These are phyloP conservation scores for Gynostemma pentaphyllum DNA, from an alignment of 306 rosid species.

Conservation along the genomic window DNA sequence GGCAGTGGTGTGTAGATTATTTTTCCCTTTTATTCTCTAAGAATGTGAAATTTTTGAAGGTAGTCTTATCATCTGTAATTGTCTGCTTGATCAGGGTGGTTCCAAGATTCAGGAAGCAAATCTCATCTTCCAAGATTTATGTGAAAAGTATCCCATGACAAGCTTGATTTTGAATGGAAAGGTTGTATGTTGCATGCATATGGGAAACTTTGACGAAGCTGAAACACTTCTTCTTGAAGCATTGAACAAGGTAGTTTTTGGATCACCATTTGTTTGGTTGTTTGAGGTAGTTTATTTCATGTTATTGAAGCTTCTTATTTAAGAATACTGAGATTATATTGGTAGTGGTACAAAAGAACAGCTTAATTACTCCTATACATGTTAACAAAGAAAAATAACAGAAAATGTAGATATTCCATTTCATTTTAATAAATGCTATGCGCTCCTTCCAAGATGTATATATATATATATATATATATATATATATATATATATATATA, in stretches of 20 bases:
- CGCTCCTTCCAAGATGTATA: not conserved
- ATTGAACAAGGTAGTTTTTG: conserved; percentile 56
- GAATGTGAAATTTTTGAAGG: not conserved
- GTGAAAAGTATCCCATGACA: conserved; percentile 87
- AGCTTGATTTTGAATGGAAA: conserved; percentile 90
- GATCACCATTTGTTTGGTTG: not conserved
- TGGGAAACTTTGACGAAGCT: conserved; percentile 98
- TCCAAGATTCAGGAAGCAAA: conserved; percentile 93
- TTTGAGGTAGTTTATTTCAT: not conserved
- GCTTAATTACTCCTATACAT: no score
- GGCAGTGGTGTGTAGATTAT: conserved; percentile 54
- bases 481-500: no score
- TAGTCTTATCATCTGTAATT: conserved; percentile 9
- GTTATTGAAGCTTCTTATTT: not conserved
- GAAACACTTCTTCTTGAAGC: conserved; percentile 92
- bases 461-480: no score
- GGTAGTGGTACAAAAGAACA: not conserved
- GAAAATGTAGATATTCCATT: not conserved
- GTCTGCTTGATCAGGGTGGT: conserved; percentile 61
- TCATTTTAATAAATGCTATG: no score
- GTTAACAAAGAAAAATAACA: no score
- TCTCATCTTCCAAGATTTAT: conserved; percentile 96
- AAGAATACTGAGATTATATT: not conserved
- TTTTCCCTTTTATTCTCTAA: not conserved
- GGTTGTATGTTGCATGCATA: conserved; percentile 98